A percentile compares a stretch with the other conserved stretches of the same genome.
Evolutionary conservation across 2,329 filamentous ascomycete species (phyloP).

Genomic region (Diplodia seriata): DNA sequence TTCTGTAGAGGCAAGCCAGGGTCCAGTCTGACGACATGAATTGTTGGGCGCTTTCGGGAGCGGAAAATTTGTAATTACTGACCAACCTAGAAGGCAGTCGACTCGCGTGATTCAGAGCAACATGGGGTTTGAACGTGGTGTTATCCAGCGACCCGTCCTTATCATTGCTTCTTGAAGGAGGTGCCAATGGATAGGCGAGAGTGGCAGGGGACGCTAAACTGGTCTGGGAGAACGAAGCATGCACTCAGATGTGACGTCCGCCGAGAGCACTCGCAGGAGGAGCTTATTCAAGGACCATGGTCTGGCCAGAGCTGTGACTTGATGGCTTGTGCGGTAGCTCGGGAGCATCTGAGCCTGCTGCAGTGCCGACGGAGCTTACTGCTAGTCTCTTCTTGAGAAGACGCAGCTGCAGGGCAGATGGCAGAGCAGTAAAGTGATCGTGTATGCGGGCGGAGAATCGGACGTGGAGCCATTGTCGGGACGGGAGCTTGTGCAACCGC

Average conservation of each 20-base stretch:
- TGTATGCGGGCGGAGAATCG: constrained; percentile 1
- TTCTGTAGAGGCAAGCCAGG: not conserved
- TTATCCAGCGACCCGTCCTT: not conserved
- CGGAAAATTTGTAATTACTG: not conserved
- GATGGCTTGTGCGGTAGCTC: not conserved
- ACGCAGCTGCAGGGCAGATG: not conserved
- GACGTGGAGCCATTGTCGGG: not conserved
- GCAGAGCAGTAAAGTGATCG: not conserved
- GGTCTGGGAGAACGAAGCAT: not conserved
- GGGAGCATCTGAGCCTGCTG: not conserved
- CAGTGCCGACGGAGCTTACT: not conserved
- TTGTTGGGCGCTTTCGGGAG: not conserved
- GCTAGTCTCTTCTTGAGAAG: not conserved
- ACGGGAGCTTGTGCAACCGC: not conserved
- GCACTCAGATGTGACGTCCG: not conserved
- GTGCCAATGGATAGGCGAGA: not conserved
- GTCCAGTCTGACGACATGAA: not conserved
- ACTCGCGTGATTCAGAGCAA: not conserved
- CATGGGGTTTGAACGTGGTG: not conserved
- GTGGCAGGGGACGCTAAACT: not conserved
- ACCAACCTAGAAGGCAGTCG: not conserved
- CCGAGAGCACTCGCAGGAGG: not conserved
- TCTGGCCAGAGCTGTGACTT: not conserved
- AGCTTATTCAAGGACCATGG: not conserved
- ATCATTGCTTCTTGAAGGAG: constrained; percentile 22